These are phyloP conservation scores for Kurtzmaniella quercitrusa DNA, from an alignment of 1,139 yeast species.

Conservation along the genomic window DNA sequence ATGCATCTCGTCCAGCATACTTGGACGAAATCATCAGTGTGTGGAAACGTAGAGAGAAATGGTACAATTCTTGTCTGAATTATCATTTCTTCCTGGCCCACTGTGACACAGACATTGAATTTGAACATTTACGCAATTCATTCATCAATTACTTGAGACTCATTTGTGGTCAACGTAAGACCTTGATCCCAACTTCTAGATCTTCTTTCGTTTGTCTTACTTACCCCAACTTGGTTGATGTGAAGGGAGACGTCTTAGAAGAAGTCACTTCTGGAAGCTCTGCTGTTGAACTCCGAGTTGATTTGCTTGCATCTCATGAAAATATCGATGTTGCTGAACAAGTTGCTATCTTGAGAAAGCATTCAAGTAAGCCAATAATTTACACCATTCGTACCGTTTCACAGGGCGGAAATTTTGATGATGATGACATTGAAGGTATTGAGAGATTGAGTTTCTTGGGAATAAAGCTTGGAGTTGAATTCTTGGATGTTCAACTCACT, in stretches of 20 bases:
- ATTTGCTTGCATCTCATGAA: constrained; percentile 51
- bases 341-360: constrained; percentile 60
- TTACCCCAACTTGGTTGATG: constrained; percentile 48
- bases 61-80: constrained; percentile 81
- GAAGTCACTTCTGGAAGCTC: constrained; percentile 64
- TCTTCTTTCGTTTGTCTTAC: constrained; percentile 76
- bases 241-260: constrained; percentile 39
- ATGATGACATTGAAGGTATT: constrained; percentile 40
- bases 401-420: constrained; percentile 80
- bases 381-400: constrained; percentile 73
- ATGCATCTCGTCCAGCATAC: constrained; percentile 85
- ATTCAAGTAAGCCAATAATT: constrained; percentile 68
- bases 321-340: constrained; percentile 66
- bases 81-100: constrained; percentile 75
- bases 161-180: constrained; percentile 53
- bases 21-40: constrained; percentile 74
- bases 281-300: constrained; percentile 84
- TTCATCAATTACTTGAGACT: constrained; percentile 56
- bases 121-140: constrained; percentile 53
- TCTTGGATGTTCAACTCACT: constrained; percentile 50
- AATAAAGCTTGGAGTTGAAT: constrained; percentile 61
- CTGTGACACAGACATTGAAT: constrained; percentile 54
- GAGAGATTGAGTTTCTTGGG: constrained; percentile 56
- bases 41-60: constrained; percentile 75
- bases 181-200: constrained; percentile 46